These are phyloP conservation scores for Lasiosphaeria miniovina DNA, from an alignment of 495 filamentous ascomycete species.

Conservation along the genomic window DNA sequence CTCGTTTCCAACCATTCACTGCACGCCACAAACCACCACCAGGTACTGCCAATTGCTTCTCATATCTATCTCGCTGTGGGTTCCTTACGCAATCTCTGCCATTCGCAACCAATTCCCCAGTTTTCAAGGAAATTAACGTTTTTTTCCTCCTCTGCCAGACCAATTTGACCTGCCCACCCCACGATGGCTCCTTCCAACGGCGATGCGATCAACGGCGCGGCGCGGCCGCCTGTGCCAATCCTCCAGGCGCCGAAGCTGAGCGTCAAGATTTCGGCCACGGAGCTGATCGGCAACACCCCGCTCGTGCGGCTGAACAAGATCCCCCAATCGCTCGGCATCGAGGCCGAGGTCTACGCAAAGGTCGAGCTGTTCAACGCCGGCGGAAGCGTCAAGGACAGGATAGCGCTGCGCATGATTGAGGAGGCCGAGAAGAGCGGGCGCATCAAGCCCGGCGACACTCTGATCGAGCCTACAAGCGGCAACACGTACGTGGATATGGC, in stretches of 20 bases:
- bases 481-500: conserved; percentile 65
- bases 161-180: background rate
- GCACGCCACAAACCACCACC: background rate
- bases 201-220: conserved; percentile 12
- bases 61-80: too few species aligned
- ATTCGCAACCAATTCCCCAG: background rate
- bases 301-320: conserved; percentile 89
- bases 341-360: conserved; percentile 90
- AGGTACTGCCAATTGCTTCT: too few species aligned
- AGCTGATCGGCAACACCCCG: conserved; percentile 88
- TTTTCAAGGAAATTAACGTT: background rate
- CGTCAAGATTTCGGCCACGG: conserved; percentile 44
- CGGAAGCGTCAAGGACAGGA: conserved; percentile 96
- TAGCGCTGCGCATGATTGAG: conserved; percentile 96
- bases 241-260: conserved; percentile 24
- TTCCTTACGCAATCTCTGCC: too few species aligned
- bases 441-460: conserved; percentile 93
- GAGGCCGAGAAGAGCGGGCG: conserved; percentile 86
- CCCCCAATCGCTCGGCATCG: conserved; percentile 83
- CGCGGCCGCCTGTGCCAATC: conserved; percentile 22
- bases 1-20: background rate
- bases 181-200: conserved; percentile 20
- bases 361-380: conserved; percentile 96
- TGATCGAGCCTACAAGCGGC: conserved; percentile 97
- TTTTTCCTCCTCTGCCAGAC: background rate